Evolutionary conservation across 257 asterid species (phyloP).

Genomic region (Solanum sejunctum): DNA sequence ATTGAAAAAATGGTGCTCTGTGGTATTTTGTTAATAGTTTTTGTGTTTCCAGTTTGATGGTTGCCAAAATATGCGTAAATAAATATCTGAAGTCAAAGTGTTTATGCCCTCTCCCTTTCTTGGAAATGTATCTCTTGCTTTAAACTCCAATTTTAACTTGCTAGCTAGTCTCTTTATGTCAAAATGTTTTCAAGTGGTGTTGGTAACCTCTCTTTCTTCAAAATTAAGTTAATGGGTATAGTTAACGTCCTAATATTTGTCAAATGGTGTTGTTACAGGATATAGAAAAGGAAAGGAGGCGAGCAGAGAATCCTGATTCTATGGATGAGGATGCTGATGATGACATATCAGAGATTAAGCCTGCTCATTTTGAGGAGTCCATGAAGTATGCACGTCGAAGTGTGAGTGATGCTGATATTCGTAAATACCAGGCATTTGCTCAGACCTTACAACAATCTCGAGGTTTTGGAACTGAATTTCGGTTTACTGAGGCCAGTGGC

Average conservation of each 20-base stretch:
- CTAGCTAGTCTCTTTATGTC: background rate
- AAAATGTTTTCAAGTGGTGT: background rate
- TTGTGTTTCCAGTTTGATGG: background rate
- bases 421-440: slow-evolving; percentile 58
- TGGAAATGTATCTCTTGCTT: background rate
- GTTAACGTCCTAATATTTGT: background rate
- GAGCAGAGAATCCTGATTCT: slow-evolving; percentile 28
- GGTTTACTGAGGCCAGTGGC: slow-evolving; percentile 30
- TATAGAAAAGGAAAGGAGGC: slow-evolving; percentile 39
- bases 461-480: slow-evolving; percentile 57
- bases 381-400: slow-evolving; percentile 60
- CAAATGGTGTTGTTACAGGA: slow-evolving; percentile 20
- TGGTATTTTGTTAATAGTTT: background rate
- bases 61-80: background rate
- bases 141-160: background rate
- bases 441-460: slow-evolving; percentile 59
- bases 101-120: background rate
- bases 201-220: background rate
- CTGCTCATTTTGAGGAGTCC: slow-evolving; percentile 59
- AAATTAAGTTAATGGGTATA: background rate
- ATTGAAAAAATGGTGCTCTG: background rate
- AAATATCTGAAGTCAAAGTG: background rate
- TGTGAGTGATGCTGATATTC: slow-evolving; percentile 67
- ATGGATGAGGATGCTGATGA: slow-evolving; percentile 49
- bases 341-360: slow-evolving; percentile 45